A percentile compares a stretch with the other conserved stretches of the same genome.
phyloP scores from a whole-genome alignment of 805 yeast species.

The Kuraishia molischiana region DNA sequence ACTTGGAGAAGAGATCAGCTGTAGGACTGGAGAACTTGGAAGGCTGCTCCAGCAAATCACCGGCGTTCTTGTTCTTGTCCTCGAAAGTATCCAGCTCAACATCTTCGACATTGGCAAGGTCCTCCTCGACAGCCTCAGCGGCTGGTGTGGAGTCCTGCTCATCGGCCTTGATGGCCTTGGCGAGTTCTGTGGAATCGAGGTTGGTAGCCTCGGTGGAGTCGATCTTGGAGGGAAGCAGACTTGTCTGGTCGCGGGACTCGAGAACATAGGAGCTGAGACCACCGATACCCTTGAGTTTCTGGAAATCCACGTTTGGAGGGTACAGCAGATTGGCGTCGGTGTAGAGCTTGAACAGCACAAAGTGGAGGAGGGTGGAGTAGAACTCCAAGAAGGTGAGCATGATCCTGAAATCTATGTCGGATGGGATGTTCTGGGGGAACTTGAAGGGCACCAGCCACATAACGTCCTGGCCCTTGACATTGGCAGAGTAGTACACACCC shows the following conservation, averaged over 20 bases:
- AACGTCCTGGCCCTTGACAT: constrained; percentile 81
- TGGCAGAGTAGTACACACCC: constrained; percentile 94
- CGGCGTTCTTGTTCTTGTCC: constrained; percentile 48
- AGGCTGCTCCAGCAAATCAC: constrained; percentile 73
- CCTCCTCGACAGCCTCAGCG: constrained; percentile 25
- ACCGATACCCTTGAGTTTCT: constrained; percentile 76
- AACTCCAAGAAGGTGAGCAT: constrained; percentile 96
- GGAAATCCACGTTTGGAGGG: constrained; percentile 77
- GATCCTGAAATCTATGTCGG: constrained; percentile 90
- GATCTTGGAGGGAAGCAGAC: constrained; percentile 26
- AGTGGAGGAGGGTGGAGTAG: constrained; percentile 85
- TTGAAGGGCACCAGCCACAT: constrained; percentile 97
- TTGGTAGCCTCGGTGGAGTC: constrained; percentile 21
- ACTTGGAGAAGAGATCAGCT: constrained; percentile 60
- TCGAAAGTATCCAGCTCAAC: constrained; percentile 63
- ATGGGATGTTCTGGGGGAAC: constrained; percentile 91
- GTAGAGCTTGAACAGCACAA: constrained; percentile 77
- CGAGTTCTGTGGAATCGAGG: constrained; percentile 30
- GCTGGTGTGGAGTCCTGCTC: too few relatives aligned
- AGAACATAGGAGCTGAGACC: constrained; percentile 80
- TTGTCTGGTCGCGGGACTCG: constrained; percentile 35
- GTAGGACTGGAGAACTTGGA: constrained; percentile 44
- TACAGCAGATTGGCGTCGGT: constrained; percentile 78
- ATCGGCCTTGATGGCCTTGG: constrained; percentile 48
- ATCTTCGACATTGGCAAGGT: constrained; percentile 27